Evolutionary conservation across 1,284 basidiomycete genomes (phyloP), one percentile per base, ranked within the genome.

Genomic region (Cutaneotrichosporon cavernicola): DNA sequence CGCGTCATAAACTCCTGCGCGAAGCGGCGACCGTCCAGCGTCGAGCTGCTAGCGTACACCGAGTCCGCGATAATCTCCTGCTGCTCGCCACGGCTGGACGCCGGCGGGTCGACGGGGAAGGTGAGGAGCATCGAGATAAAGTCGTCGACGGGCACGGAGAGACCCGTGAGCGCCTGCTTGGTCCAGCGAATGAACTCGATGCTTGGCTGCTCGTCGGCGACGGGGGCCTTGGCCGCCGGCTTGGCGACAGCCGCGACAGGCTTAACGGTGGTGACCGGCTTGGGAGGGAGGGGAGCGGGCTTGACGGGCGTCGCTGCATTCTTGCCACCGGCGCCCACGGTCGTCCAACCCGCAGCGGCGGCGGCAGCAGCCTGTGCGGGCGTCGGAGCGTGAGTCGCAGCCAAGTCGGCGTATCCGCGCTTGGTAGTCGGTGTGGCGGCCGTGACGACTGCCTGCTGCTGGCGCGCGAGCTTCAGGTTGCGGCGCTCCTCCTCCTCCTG

Each of bases 401-500:
- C 88, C 31, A 88, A 87, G 69, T 94, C 92, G 16, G 90, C 89
- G 73, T 93, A 90, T 5, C 84, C 89, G 65, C 91, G 84, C 77
- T 89, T 87, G 38, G 85, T 83, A 32, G 71, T 68, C 11, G 68
- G 58, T 16, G 67, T 65, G 22, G 62, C 52, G 56, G 69, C 66
- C 2, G 69, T 63, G 38, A 70, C 67, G 16, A 70, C 71, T 2
- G 70, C 68, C 46, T 69, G 68, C 18, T 65, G 65, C 53, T 70
- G 58, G 16, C 72, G 65, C 18, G 76, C 74, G 16, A 83, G 81
- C 61, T 83, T 76, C 76, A 88, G 89, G 84, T 92, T 93, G 69
- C 89, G 85, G 69, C 83, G 86, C 81, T 97, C 90, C 78, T 99
- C 96, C 74, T 99, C 96, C 78, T 98, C 94, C 78, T 97, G 92